phyloP scores from a whole-genome alignment of 305 asterid species.

The Lippia alba region DNA sequence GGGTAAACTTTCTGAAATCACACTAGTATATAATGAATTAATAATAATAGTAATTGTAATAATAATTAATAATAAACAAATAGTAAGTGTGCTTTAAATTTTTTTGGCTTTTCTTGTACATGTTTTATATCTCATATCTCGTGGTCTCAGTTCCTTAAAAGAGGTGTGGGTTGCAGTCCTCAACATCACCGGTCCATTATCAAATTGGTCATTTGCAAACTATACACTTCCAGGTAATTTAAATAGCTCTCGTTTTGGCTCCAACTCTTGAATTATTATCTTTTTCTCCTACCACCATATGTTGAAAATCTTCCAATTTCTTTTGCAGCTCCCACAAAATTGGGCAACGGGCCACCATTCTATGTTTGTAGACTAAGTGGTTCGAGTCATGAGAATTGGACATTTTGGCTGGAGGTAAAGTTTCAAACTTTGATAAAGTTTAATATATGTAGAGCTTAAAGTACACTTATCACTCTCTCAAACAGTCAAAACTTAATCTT shows the following conservation, averaged over 20 bases:
- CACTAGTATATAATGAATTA: neutral
- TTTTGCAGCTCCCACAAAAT: slow-evolving; percentile 66
- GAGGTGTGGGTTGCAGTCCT: slow-evolving; percentile 97
- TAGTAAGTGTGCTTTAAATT: neutral
- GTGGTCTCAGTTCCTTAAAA: slow-evolving; percentile 69
- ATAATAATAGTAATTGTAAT: neutral
- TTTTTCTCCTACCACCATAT: slow-evolving; percentile 24
- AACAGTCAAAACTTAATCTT: neutral
- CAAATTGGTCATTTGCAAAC: slow-evolving; percentile 93
- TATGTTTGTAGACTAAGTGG: slow-evolving; percentile 89
- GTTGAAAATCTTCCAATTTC: slow-evolving; percentile 38
- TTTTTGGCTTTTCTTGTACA: neutral
- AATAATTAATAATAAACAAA: no score
- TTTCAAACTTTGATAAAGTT: neutral
- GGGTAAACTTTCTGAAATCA: slow-evolving; percentile 62
- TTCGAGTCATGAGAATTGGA: slow-evolving; percentile 77
- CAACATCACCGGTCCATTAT: slow-evolving; percentile 90
- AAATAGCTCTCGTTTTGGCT: slow-evolving; percentile 21
- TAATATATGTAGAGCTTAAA: neutral
- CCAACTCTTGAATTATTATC: neutral
- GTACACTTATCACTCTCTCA: neutral
- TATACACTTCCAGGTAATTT: slow-evolving; percentile 73
- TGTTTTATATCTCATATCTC: slow-evolving; percentile 8
- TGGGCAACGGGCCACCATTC: slow-evolving; percentile 75
- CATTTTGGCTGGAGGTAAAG: slow-evolving; percentile 95